Evolutionary conservation across 257 asterid species (phyloP), one percentile per base, ranked within the genome.

Genomic region (Nicotiana otophora): DNA sequence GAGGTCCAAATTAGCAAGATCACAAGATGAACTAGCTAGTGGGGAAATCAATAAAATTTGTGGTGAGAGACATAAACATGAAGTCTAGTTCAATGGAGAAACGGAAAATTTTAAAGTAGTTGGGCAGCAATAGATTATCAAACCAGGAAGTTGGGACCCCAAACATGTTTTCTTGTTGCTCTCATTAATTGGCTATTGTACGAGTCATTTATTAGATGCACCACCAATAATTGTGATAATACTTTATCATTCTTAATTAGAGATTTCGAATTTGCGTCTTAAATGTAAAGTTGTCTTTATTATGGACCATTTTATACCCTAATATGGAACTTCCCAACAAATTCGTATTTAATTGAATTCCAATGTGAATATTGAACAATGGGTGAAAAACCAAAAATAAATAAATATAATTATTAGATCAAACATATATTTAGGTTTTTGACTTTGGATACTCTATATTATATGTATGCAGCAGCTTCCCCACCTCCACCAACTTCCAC

Each of bases 401-500:
- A 42, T 8, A 1, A 39, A 39, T 8, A 8, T 1, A 1, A 1
- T 74, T 51, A 48, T 74, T 48, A 74, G 16, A 74, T 26, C 48
- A 42, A 57, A 57, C 7, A 19, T 19, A 57, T 19, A 57, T 57
- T 3, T 57, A 3, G 26, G 11, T 19, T 57, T 57, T 57, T 57
- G 10, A 57, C 26, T 57, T 57, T 39, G 48, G 48, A 39, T 39
- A 7, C 10, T 36, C 42, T 36, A 36, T 2, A 6, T 10, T 42
- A 69, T 39, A 72, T 72, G 20, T 23, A 72, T 46, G 79, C 61
- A 72, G 79, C 33, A 72, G 79, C 61, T 72, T 72, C 36, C 36
- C 17, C 80, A 75, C 42, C 80, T 51, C 26, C 80, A 75, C 80
- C 80, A 75, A 51, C 80, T 48, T 74, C 42, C 80, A 74, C 80